phyloP scores from a whole-genome alignment of 2,329 filamentous ascomycete genomes.

The Aureobasidium sp. region DNA sequence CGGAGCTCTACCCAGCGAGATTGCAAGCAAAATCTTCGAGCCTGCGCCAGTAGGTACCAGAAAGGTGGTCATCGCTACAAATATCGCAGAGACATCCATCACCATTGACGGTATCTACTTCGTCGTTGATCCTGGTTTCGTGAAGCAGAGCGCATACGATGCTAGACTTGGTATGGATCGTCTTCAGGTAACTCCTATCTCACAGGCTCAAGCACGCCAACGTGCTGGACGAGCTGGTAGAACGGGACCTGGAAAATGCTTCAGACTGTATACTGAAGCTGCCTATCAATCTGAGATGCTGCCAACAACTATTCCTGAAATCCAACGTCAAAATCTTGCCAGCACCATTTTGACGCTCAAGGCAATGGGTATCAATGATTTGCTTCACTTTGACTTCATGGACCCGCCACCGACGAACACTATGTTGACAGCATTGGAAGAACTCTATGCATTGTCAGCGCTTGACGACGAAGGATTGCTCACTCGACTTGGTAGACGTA shows the following conservation, averaged over 20 bases:
- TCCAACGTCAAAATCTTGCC: conserved; percentile 87
- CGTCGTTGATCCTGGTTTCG: conserved; percentile 93
- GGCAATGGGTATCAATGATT: conserved; percentile 97
- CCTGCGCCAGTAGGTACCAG: conserved; percentile 77
- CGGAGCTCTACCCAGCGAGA: conserved; percentile 83
- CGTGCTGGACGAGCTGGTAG: conserved; percentile 85
- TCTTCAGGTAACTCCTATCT: conserved; percentile 90
- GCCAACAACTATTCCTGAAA: conserved; percentile 91
- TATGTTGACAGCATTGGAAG: conserved; percentile 92
- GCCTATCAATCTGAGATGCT: conserved; percentile 97
- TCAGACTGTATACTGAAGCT: conserved; percentile 88
- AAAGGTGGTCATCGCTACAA: conserved; percentile 96
- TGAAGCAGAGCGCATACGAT: conserved; percentile 96
- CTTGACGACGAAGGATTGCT: conserved; percentile 92
- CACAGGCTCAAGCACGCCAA: conserved; percentile 93
- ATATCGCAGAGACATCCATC: conserved; percentile 96
- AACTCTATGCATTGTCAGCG: conserved; percentile 84
- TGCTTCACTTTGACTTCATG: conserved; percentile 98
- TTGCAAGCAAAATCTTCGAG: conserved; percentile 91
- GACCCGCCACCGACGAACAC: conserved; percentile 96
- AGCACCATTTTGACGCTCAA: conserved; percentile 96
- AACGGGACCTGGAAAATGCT: conserved; percentile 93
- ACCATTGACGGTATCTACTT: conserved; percentile 98
- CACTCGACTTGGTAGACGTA: conserved; percentile 85
- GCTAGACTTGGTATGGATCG: conserved; percentile 98